Evolutionary conservation across 495 filamentous ascomycete species (phyloP), one percentile per base, ranked within the genome.

Genomic region (Beverwykella pulmonaria): DNA sequence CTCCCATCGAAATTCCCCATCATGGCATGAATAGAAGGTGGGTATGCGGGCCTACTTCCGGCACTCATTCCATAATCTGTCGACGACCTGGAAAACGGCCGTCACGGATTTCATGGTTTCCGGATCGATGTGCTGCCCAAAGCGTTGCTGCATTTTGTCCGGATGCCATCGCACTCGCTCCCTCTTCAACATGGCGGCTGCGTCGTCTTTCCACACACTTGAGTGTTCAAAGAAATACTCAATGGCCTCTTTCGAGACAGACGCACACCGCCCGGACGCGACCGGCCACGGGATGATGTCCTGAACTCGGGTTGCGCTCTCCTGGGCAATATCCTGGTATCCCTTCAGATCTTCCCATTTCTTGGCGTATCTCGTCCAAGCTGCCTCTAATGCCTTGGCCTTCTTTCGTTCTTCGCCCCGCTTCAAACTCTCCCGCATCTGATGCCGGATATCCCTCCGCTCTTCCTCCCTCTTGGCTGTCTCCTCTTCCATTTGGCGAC

Each of bases 161-260:
- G 94, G 94, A 83, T 99, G 94, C 94, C 94, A 99, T 10, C 92
- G 80, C 10, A 98, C 86, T 39, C 94, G 84, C 79, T 99, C 94
- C 19, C 83, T 75, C 77, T 97, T 98, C 39, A 99, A 78, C 27
- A 84, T 75, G 59, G 81, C 76, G 3, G 49, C 26, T n/a, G 55
- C 15, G n/a, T 70, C 67, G 20, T 66, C 62, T n/a, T 71, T 60
- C 27, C 61, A 68, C 17, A 71, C 68, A 6, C 80, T 79, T 56
- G 82, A 84, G 73, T 83, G 75, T 0, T 79, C 71, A 70, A 92
- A 84, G 75, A 92, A 93, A 48, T 76, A 74, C 67, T 87, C 82
- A 15, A 92, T 81, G 32, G 83, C 82, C 52, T 86, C 84, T 61
- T 82, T 81, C 1, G 79, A 79, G 1, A 93, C 76, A 79, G 92